A percentile compares a stretch with the other conserved stretches of the same genome.
These are phyloP conservation scores for Theileria orientalis DNA, from an alignment of 169 alveolate species.

Conservation along the genomic window DNA sequence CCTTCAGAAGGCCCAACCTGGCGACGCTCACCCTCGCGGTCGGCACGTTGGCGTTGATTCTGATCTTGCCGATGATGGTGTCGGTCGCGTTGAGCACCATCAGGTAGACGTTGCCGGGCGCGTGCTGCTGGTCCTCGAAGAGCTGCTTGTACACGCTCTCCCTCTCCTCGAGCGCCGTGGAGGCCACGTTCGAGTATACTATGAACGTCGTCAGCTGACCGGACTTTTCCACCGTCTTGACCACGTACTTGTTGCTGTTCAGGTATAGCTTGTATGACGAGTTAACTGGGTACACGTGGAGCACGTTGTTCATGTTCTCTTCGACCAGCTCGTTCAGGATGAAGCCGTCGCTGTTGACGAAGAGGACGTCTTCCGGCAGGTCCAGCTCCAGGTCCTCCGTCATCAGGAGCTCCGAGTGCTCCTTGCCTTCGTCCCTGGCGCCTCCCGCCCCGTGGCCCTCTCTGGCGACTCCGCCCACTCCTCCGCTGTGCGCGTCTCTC, in stretches of 20 bases:
- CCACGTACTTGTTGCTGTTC: background rate
- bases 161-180: background rate
- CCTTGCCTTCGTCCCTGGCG: background rate
- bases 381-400: background rate
- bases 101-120: background rate
- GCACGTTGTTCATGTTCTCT: background rate
- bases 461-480: too few relatives aligned
- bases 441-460: too few relatives aligned
- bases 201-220: constrained; percentile 8
- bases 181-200: background rate
- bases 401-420: background rate
- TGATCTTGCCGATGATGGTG: constrained; percentile 18
- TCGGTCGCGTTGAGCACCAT: constrained; percentile 14
- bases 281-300: constrained; percentile 12
- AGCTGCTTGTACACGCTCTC: background rate
- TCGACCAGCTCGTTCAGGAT: constrained; percentile 2
- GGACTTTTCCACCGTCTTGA: constrained; percentile 8
- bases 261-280: background rate
- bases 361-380: constrained; percentile 4
- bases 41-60: background rate
- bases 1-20: background rate
- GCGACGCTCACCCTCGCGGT: background rate
- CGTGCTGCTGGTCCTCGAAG: background rate
- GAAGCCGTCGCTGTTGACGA: background rate
- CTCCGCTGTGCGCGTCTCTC: background rate